Evolutionary conservation across 2,329 filamentous ascomycete species (phyloP).

Genomic region (Cladosporium sp.): DNA sequence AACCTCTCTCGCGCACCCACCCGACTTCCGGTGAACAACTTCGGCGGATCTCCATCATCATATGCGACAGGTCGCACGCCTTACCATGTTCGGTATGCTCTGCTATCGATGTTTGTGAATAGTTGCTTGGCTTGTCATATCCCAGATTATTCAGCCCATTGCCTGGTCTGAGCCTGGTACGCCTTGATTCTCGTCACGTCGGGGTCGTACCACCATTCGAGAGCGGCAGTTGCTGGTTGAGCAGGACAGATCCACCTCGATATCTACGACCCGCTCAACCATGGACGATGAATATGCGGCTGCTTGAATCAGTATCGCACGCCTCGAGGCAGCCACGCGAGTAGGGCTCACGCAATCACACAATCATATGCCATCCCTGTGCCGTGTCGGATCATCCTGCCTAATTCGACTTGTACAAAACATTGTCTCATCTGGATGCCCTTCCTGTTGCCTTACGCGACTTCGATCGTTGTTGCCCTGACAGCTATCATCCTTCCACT

Average conservation of each 20-base stretch:
- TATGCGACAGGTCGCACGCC: constrained; percentile 14
- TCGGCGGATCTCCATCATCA: constrained; percentile 11
- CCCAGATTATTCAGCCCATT: neutral
- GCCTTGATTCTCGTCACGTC: neutral
- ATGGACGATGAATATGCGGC: neutral
- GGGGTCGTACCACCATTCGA: neutral
- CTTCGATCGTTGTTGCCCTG: neutral
- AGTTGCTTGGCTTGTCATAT: neutral
- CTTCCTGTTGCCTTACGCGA: neutral
- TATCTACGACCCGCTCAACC: constrained; percentile 1
- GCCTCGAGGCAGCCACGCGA: neutral
- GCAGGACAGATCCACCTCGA: neutral
- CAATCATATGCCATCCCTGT: constrained; percentile 1
- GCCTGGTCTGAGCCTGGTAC: neutral
- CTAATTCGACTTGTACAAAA: constrained; percentile 1
- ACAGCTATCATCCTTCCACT: neutral
- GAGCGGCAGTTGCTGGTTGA: constrained; percentile 1
- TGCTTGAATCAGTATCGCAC: constrained; percentile 10
- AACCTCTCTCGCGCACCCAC: neutral
- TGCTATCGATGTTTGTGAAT: neutral
- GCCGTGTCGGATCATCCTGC: constrained; percentile 9
- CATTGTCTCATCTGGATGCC: neutral
- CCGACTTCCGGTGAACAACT: constrained; percentile 20
- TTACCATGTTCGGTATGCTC: neutral
- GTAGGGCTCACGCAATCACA: neutral